Base-by-base conservation (phyloP, 176 grass and related monocot species). In the Zea luxurians region DNA sequence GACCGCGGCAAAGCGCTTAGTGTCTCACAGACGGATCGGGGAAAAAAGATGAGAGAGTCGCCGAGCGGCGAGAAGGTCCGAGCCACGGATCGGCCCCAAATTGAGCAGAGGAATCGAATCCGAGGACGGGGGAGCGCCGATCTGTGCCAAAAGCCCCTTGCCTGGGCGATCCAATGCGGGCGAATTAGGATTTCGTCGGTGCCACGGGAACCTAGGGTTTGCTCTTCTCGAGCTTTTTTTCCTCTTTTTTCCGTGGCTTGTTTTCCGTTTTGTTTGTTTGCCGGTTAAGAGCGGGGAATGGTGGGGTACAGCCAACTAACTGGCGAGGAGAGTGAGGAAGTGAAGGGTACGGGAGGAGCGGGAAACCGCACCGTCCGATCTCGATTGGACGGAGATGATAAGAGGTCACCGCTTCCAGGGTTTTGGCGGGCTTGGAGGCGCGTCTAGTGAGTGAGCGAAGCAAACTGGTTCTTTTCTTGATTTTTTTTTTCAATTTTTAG, bases 151-250 rank as follows among this genome's bases (percentile, higher is more conserved):
- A 75, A 90, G 76, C 73, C 83, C 80, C 70, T 82, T 78, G 65
- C 69, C 55, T 58, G 1, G 60, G 6, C 64, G 68, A 53, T 69
- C 82, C 37, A 63, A 38, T 15, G 64, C 11, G 47, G 76, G 8
- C 27, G 46, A 83, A 88, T 90, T 91, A 84, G 83, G 83, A 78
- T 84, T 91, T 66, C 83, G 41, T 71, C 73, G 70, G 81, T 44
- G 72, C 58, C 75, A 79, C 18, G 80, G 68, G 64, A 68, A 70
- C 76, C 67, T 82, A 83, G 80, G 92, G 84, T 86, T 89, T 87
- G 64, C 55, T 50, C 64, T 49, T 68, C 21, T 48, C 64, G 10
- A 13, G 13, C n/a, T 55, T 76, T 37, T 27, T 46, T 38, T 5
- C 13, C 10, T 15, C 3, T 61, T 70, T 50, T 13, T 38, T 54